A percentile compares a stretch with the other conserved stretches of the same genome.
Conservation (phyloP, 495 filamentous ascomycete genomes). For the Filosporella fistucella region DNA sequence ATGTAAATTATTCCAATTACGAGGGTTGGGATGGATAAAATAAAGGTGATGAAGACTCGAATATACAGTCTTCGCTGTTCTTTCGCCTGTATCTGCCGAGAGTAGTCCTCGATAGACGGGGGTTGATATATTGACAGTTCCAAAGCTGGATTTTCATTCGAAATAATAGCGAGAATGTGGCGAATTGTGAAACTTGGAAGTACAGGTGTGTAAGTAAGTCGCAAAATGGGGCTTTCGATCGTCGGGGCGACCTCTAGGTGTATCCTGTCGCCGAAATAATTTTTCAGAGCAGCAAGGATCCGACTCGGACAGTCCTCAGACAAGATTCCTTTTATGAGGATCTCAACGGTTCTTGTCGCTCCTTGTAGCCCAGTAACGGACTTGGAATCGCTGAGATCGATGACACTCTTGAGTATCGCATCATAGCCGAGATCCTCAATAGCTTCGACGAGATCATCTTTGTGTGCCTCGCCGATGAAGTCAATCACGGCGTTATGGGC, state of each 20-base stretch:
- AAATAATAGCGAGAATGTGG: conserved; percentile 62
- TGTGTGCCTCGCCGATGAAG: conserved; percentile 49
- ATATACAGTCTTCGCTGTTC: conserved; percentile 57
- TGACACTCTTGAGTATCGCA: conserved; percentile 52
- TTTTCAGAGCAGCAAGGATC: conserved; percentile 41
- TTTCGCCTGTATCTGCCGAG: conserved; percentile 61
- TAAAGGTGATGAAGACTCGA: conserved; percentile 66
- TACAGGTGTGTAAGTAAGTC: conserved; percentile 63
- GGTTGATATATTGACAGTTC: conserved; percentile 68
- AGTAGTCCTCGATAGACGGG: conserved; percentile 80
- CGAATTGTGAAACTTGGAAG: conserved; percentile 72
- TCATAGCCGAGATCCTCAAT: conserved; percentile 84
- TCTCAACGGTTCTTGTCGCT: conserved; percentile 52
- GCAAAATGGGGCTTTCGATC: conserved; percentile 58
- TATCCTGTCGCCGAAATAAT: conserved; percentile 17
- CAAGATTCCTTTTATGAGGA: conserved; percentile 79
- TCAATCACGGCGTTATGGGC: conserved; percentile 68
- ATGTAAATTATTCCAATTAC: conserved; percentile 89
- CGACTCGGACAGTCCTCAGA: conserved; percentile 76
- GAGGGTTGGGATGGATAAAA: conserved; percentile 80
- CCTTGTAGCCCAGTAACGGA: conserved; percentile 18
- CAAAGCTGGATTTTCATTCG: conserved; percentile 59
- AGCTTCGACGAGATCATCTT: conserved; percentile 53
- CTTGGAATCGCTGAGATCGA: not conserved
- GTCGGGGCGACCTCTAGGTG: conserved; percentile 45